Percentiles rank a stretch among this genome's conserved stretches.
Conservation (phyloP, 1,284 basidiomycete species). For the Schizopora paradoxa region DNA sequence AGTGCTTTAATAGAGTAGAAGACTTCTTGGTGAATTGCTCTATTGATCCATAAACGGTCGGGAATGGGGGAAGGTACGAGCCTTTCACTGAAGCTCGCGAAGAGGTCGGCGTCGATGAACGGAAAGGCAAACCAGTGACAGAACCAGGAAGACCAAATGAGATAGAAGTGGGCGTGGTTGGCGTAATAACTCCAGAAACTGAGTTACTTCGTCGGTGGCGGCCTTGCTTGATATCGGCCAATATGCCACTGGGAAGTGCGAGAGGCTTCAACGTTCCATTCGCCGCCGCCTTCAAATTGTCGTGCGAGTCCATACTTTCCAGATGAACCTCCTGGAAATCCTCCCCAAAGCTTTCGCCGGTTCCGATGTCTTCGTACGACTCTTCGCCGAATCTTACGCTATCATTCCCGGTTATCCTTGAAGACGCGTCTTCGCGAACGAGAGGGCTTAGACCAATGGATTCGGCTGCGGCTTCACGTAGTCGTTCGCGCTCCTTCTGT, state of each 20-base stretch:
- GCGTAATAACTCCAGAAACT: conserved; percentile 10
- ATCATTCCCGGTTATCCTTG: conserved; percentile 15
- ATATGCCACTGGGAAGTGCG: conserved; percentile 1
- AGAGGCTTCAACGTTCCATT: conserved; percentile 9
- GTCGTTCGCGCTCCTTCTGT: conserved; percentile 61
- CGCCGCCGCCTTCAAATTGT: conserved; percentile 8
- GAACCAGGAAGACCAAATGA: conserved; percentile 22
- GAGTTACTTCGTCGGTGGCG: conserved; percentile 15
- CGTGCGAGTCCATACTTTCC: conserved; percentile 6
- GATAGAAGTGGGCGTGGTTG: conserved; percentile 9
- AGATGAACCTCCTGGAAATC: conserved; percentile 12
- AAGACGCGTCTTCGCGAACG: conserved; percentile 26
- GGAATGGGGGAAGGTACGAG: conserved; percentile 47
- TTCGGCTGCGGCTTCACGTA: conserved; percentile 69
- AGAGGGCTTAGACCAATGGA: conserved; percentile 55
- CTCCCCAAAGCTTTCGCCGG: conserved; percentile 4
- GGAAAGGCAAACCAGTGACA: conserved; percentile 31
- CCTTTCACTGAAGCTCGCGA: conserved; percentile 27
- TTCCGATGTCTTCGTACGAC: conserved; percentile 15
- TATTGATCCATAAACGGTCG: conserved; percentile 46
- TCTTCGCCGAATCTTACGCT: conserved; percentile 20
- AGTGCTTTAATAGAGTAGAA: conserved; percentile 56
- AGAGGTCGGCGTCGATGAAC: conserved; percentile 30
- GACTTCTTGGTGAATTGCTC: conserved; percentile 45
- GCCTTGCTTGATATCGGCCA: conserved; percentile 6